Percentiles rank a stretch among this genome's conserved stretches.
These are phyloP conservation scores for Pluteus cervinus DNA, from an alignment of 768 basidiomycete species.

Conservation along the genomic window DNA sequence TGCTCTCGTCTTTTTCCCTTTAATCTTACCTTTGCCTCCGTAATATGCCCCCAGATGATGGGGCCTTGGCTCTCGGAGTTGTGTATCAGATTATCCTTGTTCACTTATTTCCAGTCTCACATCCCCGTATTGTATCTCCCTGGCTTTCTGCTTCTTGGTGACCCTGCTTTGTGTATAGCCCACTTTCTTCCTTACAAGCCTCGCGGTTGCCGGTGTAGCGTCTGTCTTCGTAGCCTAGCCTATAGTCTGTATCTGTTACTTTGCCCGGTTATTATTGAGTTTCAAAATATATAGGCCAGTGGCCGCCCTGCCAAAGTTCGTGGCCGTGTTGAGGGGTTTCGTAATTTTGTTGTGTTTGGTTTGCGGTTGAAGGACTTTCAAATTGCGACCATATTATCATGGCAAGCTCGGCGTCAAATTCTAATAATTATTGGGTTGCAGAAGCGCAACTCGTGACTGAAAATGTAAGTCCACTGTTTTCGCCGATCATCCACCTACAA, in stretches of 20 bases:
- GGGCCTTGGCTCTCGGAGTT: background rate
- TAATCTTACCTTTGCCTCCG: background rate
- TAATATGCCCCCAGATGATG: background rate
- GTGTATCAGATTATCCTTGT: background rate
- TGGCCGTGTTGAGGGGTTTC: no score
- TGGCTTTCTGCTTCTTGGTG: background rate
- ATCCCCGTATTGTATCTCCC: no score
- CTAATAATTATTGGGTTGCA: constrained; percentile 60
- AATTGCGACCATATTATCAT: constrained; percentile 8
- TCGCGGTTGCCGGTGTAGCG: constrained; percentile 8
- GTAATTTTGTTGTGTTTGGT: background rate
- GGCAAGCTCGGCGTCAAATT: constrained; percentile 21
- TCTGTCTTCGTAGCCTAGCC: constrained; percentile 3
- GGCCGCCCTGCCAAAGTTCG: no score
- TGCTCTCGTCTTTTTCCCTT: background rate
- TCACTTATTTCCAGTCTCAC: constrained; percentile 7
- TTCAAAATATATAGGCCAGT: constrained; percentile 1
- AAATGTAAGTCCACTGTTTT: constrained; percentile 34
- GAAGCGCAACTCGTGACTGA: constrained; percentile 65
- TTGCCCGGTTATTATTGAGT: background rate
- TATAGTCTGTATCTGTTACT: constrained; percentile 2
- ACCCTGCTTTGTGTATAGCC: constrained; percentile 2
- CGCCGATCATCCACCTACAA: background rate
- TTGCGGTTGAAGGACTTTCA: background rate
- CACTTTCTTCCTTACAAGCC: constrained; percentile 5